phyloP scores from a whole-genome alignment of 2,329 filamentous ascomycete species.

The Lachnellula arida region DNA sequence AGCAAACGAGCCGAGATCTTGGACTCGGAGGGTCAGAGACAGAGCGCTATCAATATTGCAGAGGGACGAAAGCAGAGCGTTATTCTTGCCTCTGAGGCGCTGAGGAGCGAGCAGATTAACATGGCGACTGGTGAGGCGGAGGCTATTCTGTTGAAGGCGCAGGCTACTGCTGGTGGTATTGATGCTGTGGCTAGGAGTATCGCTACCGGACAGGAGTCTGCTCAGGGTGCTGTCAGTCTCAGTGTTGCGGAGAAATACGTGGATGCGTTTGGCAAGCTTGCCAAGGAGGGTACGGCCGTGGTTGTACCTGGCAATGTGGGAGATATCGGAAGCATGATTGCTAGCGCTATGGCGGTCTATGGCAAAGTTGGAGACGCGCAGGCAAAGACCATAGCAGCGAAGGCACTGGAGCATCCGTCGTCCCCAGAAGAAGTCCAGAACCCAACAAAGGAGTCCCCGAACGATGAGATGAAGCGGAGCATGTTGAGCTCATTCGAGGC shows the following conservation, averaged over 20 bases:
- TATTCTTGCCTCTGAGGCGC: slow-evolving; percentile 89
- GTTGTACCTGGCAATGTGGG: slow-evolving; percentile 96
- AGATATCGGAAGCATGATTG: slow-evolving; percentile 95
- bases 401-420: slow-evolving; percentile 39
- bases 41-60: slow-evolving; percentile 97
- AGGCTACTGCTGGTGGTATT: slow-evolving; percentile 82
- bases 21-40: slow-evolving; percentile 92
- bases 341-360: slow-evolving; percentile 90
- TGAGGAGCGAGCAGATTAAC: slow-evolving; percentile 90
- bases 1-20: slow-evolving; percentile 97
- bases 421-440: slow-evolving; percentile 18
- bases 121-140: slow-evolving; percentile 87
- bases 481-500: slow-evolving; percentile 46
- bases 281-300: slow-evolving; percentile 91
- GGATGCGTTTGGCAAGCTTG: slow-evolving; percentile 85
- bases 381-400: slow-evolving; percentile 59
- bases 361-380: slow-evolving; percentile 86
- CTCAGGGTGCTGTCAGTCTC: slow-evolving; percentile 79
- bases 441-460: slow-evolving; percentile 27
- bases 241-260: slow-evolving; percentile 97
- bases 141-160: slow-evolving; percentile 81
- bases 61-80: slow-evolving; percentile 97
- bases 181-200: slow-evolving; percentile 79
- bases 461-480: slow-evolving; percentile 41
- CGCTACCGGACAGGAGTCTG: slow-evolving; percentile 64